Evolutionary conservation across 2,329 filamentous ascomycete species (phyloP), one percentile per base, ranked within the genome.

Genomic region (Plectosphaerella plurivora): DNA sequence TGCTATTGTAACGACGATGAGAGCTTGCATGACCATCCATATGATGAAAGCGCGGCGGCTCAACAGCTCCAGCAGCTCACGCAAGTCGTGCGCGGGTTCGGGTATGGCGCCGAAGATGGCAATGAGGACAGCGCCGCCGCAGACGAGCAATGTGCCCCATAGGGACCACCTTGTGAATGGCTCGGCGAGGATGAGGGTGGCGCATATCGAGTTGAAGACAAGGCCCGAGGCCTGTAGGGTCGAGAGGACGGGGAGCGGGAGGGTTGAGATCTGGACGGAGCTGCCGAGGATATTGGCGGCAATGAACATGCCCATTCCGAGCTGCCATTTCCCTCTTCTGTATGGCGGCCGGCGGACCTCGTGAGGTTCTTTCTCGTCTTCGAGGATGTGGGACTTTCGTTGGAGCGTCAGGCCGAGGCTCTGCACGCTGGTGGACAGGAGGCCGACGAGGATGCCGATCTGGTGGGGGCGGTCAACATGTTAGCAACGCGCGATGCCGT

Each of bases 191-290:
- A 97, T 90, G 53, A 97, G 74, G 45, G 91, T 95, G 56, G 94
- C 94, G 78, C 95, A 96, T 69, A 97, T 91, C 53, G 93, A 96
- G 76, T 99, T 99, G 79, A 99, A 99, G 56, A 99, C 94, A 51
- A 99, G 80, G 45, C 94, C 94, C 4, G 93, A 96, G 16, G 93
- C 93, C 73, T 99, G 94, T 37, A 99, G 77, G 1, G 94, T 97
- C 52, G 93, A 97, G 35, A 99, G 82, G 6, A 99, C 91, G 18
- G 94, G 94, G 20, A 99, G 78, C 15, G 94, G 94, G 45, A 99
- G 78, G 1, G 93, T 97, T 28, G 94, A 97, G 67, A 99, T 97
- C 72, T 99, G 94, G 54, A 99, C 94, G 37, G 91, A 93, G 73
- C 92, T 97, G 54, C 94, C 94, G 51, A 97, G 79, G 52, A 99